Evolutionary conservation across 495 filamentous ascomycete genomes (phyloP).

Genomic region (Aspergillus diversus): DNA sequence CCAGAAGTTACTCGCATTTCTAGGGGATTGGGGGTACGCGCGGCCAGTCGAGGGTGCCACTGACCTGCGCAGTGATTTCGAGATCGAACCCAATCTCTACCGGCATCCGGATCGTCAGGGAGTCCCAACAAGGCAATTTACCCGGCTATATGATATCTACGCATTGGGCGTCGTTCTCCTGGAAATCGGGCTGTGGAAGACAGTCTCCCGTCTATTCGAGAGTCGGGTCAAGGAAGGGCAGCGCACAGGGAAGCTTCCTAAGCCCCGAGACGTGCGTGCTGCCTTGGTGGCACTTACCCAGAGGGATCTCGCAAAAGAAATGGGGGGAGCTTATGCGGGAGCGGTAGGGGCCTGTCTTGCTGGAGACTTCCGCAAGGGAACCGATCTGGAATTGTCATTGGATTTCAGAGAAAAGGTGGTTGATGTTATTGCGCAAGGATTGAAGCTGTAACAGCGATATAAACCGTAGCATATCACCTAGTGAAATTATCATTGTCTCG

Average conservation of each 20-base stretch:
- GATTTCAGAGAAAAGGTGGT: background rate
- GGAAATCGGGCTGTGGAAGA: constrained; percentile 42
- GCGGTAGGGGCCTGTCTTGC: background rate
- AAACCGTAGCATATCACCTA: no score
- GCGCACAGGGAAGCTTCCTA: constrained; percentile 22
- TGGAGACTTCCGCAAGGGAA: background rate
- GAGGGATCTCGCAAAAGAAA: background rate
- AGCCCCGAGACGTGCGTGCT: constrained; percentile 16
- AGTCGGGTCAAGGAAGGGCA: constrained; percentile 20
- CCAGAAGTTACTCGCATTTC: constrained; percentile 13
- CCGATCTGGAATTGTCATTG: background rate
- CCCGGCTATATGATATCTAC: constrained; percentile 43
- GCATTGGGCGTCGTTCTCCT: constrained; percentile 42
- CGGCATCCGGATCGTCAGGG: constrained; percentile 36
- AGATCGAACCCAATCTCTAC: constrained; percentile 31
- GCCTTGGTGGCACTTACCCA: constrained; percentile 19
- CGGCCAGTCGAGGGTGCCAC: constrained; percentile 25
- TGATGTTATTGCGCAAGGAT: no score
- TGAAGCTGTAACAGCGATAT: no score
- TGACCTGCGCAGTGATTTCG: constrained; percentile 24
- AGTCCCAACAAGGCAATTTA: constrained; percentile 24
- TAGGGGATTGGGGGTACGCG: constrained; percentile 31
- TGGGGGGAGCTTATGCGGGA: background rate
- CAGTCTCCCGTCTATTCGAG: constrained; percentile 24
- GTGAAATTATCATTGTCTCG: no score